A percentile compares a stretch with the other conserved stretches of the same genome.
Evolutionary conservation across 495 filamentous ascomycete species (phyloP).

Genomic region (Hypomontagnella monticulosa): DNA sequence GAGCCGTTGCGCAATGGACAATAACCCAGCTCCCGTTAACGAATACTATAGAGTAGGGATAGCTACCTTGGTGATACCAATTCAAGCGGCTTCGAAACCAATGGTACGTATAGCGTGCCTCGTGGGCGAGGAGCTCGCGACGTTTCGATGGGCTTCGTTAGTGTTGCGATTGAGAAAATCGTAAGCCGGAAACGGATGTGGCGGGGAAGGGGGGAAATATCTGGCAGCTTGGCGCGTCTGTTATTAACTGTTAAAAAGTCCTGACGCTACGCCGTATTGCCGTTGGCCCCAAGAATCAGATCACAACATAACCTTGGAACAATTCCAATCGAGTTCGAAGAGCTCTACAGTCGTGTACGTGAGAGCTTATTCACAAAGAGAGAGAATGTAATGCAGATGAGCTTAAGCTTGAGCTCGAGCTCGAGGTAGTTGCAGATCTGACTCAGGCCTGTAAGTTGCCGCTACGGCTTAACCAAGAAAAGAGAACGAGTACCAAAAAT

Average conservation of each 20-base stretch:
- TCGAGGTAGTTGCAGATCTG: conserved; percentile 9
- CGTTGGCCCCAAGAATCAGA: conserved; percentile 8
- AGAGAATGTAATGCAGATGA: conserved; percentile 8
- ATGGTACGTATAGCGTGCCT: neutral
- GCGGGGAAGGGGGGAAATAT: conserved; percentile 39
- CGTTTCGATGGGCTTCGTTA: conserved; percentile 22
- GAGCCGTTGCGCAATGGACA: conserved; percentile 16
- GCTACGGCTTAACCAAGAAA: conserved; percentile 7
- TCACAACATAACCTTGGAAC: conserved; percentile 12
- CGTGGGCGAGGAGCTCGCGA: conserved; percentile 12
- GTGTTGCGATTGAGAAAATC: conserved; percentile 38
- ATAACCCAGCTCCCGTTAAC: neutral
- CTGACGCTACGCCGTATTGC: conserved; percentile 10
- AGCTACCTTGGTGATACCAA: neutral
- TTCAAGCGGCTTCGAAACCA: neutral
- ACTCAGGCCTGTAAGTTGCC: neutral
- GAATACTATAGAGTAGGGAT: conserved; percentile 11
- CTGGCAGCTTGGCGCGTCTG: conserved; percentile 39
- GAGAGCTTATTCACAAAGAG: conserved; percentile 3
- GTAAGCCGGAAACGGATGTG: conserved; percentile 39
- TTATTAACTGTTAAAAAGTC: conserved; percentile 22
- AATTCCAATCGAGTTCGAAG: neutral
- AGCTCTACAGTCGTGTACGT: neutral
- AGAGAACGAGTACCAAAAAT: too few species aligned
- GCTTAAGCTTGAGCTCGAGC: too few species aligned